Percentiles rank a stretch among this genome's conserved stretches.
phyloP scores from a whole-genome alignment of 306 rosid species.

The Trifolium repens region DNA sequence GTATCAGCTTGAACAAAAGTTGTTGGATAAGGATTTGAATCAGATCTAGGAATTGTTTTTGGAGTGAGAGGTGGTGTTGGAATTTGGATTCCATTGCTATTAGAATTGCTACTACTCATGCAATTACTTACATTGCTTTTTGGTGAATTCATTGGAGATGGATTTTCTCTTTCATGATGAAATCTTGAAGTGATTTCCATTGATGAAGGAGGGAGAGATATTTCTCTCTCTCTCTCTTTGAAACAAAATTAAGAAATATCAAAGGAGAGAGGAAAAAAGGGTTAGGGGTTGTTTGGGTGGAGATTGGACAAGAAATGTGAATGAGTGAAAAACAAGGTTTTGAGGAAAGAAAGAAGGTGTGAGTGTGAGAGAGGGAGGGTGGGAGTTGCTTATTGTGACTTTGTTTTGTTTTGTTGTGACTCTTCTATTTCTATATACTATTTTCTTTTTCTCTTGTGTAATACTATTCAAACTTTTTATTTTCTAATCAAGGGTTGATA shows the following conservation, averaged over 20 bases:
- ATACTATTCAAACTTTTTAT: constrained; percentile 7
- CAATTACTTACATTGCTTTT: constrained; percentile 61
- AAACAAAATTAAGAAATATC: neutral
- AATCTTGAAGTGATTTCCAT: constrained; percentile 75
- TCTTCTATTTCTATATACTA: constrained; percentile 44
- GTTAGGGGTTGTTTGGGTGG: constrained; percentile 51
- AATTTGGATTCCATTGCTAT: constrained; percentile 53
- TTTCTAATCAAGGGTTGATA: neutral
- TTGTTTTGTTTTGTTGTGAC: constrained; percentile 51
- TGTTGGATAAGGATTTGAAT: constrained; percentile 83
- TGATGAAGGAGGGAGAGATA: constrained; percentile 32
- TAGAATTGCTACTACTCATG: constrained; percentile 45
- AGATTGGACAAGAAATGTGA: constrained; percentile 31
- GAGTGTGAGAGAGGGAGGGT: constrained; percentile 10
- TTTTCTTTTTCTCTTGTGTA: constrained; percentile 31
- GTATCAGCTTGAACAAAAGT: constrained; percentile 96
- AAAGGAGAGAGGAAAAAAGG: neutral
- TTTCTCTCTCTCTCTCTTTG: neutral
- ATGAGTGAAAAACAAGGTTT: constrained; percentile 70
- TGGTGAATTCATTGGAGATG: constrained; percentile 66
- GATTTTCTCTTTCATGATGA: constrained; percentile 61
- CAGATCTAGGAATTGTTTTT: constrained; percentile 89
- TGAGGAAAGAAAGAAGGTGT: constrained; percentile 13
- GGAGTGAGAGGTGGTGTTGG: constrained; percentile 66
- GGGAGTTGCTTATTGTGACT: constrained; percentile 49